Evolutionary conservation across 805 yeast species (phyloP), one percentile per base, ranked within the genome.

Genomic region (Nakazawaea populi): DNA sequence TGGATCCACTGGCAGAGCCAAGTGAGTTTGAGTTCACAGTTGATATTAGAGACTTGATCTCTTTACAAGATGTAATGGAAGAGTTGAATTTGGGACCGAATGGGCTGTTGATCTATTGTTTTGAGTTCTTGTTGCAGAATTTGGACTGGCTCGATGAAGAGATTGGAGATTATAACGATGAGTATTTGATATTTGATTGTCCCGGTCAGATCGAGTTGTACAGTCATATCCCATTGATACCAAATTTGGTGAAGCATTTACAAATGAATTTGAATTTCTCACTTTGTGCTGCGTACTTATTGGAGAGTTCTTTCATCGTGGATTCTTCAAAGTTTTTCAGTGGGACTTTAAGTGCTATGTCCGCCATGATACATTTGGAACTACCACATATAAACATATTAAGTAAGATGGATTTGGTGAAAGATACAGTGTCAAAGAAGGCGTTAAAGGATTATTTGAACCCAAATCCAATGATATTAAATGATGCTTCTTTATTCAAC

Each of bases 141-240:
- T 65, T 94, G 54, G 99, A 94, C 70, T 94, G 99, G 99, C 70
- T 94, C 34, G 99, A 92, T 59, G 97, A 92, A 59, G 96, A 92
- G 63, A 86, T 94, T 52, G 99, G 99, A 14, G 98, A 94, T 55
- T 94, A 75, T 63, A 91, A 87, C 59, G 98, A 94, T 62, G 99
- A 94, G 61, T 92, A 89, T 61, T 73, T 92, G 57, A 89, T 92
- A 31, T 90, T 92, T 65, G 98, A 92, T 65, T 91, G 97, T 67
- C 98, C 98, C 0, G 98, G 98, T 0, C 98, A 92, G 64, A 91
- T 92, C 54, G 99, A 92, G 66, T 74, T 92, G 27, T 92, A 92
- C 63, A 89, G 96, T 5, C 99, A 94, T 67, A 81, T 92, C 35
- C 98, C 98, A 0, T 92, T 90, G 6, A 73, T 94, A 48, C 99